Evolutionary conservation across 2,329 filamentous ascomycete species (phyloP).

Genomic region (Trichophyton mentagrophytes): DNA sequence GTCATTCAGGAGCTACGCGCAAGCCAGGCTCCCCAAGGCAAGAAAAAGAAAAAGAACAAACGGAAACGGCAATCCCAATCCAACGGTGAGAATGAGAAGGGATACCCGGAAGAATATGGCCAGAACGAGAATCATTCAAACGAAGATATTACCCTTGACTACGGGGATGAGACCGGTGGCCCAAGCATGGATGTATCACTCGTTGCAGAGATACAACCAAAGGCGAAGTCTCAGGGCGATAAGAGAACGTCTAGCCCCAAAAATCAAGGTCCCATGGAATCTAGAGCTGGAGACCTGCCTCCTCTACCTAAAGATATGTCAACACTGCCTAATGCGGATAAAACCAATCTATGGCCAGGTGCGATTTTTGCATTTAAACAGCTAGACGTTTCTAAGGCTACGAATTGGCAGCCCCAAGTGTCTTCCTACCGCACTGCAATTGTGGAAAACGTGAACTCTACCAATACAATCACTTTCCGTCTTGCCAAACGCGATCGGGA

Average conservation of each 20-base stretch:
- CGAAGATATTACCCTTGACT: slow-evolving; percentile 7
- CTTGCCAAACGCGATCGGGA: slow-evolving; percentile 58
- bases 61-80: slow-evolving; percentile 39
- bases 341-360: slow-evolving; percentile 24
- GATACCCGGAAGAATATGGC: background rate
- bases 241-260: background rate
- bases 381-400: slow-evolving; percentile 35
- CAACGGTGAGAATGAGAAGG: slow-evolving; percentile 25
- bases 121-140: background rate
- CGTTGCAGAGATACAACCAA: background rate
- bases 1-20: slow-evolving; percentile 30
- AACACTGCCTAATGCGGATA: slow-evolving; percentile 38
- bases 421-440: slow-evolving; percentile 52
- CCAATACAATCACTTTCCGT: slow-evolving; percentile 45
- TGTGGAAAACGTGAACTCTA: slow-evolving; percentile 43
- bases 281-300: slow-evolving; percentile 31
- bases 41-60: slow-evolving; percentile 43
- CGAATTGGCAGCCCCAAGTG: slow-evolving; percentile 35
- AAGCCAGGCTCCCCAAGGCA: slow-evolving; percentile 16
- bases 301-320: slow-evolving; percentile 49
- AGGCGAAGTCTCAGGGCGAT: background rate
- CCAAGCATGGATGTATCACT: background rate
- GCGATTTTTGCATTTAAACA: slow-evolving; percentile 37
- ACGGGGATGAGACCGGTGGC: slow-evolving; percentile 4
- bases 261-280: background rate